These are phyloP conservation scores for Saccharomycopsis capsularis DNA, from an alignment of 805 yeast species.

Conservation along the genomic window DNA sequence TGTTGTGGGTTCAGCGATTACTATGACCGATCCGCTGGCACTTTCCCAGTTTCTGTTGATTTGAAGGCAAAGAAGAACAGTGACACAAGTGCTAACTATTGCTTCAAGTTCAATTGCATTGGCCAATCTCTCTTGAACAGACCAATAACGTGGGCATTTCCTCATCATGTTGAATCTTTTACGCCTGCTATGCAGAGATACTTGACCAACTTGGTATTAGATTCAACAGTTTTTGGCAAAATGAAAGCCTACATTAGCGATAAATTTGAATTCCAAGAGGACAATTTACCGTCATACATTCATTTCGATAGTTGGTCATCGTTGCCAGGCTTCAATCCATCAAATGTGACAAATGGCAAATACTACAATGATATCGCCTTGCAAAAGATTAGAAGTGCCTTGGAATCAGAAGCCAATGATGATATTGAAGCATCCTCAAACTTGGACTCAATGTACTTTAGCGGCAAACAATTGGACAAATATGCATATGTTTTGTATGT, in stretches of 20 bases:
- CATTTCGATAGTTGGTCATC: slow-evolving; percentile 54
- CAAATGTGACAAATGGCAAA: slow-evolving; percentile 31
- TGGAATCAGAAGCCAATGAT: slow-evolving; percentile 44
- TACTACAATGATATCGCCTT: slow-evolving; percentile 33
- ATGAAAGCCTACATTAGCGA: slow-evolving; percentile 41
- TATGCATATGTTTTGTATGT: slow-evolving; percentile 82
- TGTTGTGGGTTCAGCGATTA: slow-evolving; percentile 43
- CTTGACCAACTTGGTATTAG: slow-evolving; percentile 37
- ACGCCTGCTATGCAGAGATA: slow-evolving; percentile 26
- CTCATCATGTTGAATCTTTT: slow-evolving; percentile 43
- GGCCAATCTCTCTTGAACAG: slow-evolving; percentile 43
- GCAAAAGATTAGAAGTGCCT: slow-evolving; percentile 38
- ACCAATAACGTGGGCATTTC: slow-evolving; percentile 46
- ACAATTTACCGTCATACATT: slow-evolving; percentile 37
- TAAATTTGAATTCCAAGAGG: slow-evolving; percentile 35
- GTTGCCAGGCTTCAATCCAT: slow-evolving; percentile 30
- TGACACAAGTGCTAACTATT: slow-evolving; percentile 41
- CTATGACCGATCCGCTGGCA: slow-evolving; percentile 66
- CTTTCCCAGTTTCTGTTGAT: slow-evolving; percentile 45
- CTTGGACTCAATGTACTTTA: slow-evolving; percentile 79
- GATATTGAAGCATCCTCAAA: slow-evolving; percentile 54
- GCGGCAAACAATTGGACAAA: slow-evolving; percentile 85
- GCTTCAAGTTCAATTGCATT: slow-evolving; percentile 39
- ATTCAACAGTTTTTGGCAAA: slow-evolving; percentile 45
- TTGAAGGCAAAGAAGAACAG: slow-evolving; percentile 46